Evolutionary conservation across 2,329 filamentous ascomycete species (phyloP).

Genomic region (Colletotrichum phormii): DNA sequence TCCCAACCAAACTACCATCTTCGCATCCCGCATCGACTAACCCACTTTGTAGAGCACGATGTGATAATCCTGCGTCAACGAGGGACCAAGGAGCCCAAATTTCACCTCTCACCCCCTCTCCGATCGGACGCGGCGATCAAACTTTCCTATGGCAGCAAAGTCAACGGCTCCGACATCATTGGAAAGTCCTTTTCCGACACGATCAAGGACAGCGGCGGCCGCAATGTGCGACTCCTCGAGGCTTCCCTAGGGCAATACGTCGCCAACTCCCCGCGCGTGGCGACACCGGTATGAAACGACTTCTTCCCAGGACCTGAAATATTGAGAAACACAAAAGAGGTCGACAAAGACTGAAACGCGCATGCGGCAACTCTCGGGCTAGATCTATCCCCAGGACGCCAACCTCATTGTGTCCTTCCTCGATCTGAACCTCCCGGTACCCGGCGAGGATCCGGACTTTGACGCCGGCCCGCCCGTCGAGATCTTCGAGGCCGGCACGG

Average conservation of each 20-base stretch:
- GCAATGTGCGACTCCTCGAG: slow-evolving; percentile 67
- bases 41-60: slow-evolving; percentile 49
- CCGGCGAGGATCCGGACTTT: slow-evolving; percentile 46
- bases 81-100: slow-evolving; percentile 47
- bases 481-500: slow-evolving; percentile 86
- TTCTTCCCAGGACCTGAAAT: background rate
- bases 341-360: slow-evolving; percentile 11
- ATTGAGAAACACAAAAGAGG: background rate
- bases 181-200: slow-evolving; percentile 69
- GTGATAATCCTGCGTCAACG: slow-evolving; percentile 54
- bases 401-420: slow-evolving; percentile 80
- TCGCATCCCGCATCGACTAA: background rate
- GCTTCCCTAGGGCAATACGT: slow-evolving; percentile 82
- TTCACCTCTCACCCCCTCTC: slow-evolving; percentile 52
- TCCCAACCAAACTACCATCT: too few relatives aligned
- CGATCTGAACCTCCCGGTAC: slow-evolving; percentile 73
- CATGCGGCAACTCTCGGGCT: background rate
- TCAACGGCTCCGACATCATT: slow-evolving; percentile 70
- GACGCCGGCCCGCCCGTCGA: slow-evolving; percentile 65
- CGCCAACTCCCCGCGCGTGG: slow-evolving; percentile 72
- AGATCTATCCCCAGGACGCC: slow-evolving; percentile 78
- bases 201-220: slow-evolving; percentile 63
- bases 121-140: slow-evolving; percentile 45
- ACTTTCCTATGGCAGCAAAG: slow-evolving; percentile 57
- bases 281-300: slow-evolving; percentile 73